These are phyloP conservation scores for Solanum tarijense DNA, from an alignment of 257 asterid genomes.

Conservation along the genomic window DNA sequence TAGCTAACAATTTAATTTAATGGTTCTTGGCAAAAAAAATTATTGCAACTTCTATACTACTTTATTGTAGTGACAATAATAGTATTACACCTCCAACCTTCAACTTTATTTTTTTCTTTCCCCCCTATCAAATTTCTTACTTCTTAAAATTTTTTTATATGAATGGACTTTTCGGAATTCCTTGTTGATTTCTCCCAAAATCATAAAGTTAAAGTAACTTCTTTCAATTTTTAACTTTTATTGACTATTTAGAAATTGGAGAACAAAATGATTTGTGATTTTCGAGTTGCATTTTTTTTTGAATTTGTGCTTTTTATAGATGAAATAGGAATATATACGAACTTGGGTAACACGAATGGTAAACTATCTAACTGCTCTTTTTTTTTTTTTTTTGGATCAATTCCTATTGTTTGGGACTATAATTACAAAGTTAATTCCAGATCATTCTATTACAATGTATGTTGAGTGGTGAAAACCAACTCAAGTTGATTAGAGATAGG, in stretches of 20 bases:
- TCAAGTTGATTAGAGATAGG: neutral
- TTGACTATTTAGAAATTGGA: neutral
- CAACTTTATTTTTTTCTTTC: too few species aligned
- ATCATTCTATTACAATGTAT: too few species aligned
- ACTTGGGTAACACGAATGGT: too few species aligned
- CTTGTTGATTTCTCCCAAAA: too few species aligned
- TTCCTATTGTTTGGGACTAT: too few species aligned
- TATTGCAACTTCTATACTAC: neutral
- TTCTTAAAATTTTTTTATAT: too few species aligned
- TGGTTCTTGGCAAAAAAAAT: neutral
- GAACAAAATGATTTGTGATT: neutral
- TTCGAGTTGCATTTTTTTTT: neutral
- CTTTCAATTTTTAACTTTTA: neutral
- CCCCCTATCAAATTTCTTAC: neutral
- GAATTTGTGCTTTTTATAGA: neutral
- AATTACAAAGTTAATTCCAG: too few species aligned
- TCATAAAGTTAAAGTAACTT: too few species aligned
- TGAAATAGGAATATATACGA: neutral
- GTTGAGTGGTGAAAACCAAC: neutral
- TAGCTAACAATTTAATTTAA: neutral
- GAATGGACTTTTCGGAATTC: too few species aligned
- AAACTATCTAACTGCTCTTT: too few species aligned
- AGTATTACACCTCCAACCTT: neutral
- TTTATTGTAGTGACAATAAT: neutral
- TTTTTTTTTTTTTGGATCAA: too few species aligned